A percentile compares a stretch with the other conserved stretches of the same genome.
phyloP scores from a whole-genome alignment of 495 filamentous ascomycete genomes.

The Neurospora sp. region DNA sequence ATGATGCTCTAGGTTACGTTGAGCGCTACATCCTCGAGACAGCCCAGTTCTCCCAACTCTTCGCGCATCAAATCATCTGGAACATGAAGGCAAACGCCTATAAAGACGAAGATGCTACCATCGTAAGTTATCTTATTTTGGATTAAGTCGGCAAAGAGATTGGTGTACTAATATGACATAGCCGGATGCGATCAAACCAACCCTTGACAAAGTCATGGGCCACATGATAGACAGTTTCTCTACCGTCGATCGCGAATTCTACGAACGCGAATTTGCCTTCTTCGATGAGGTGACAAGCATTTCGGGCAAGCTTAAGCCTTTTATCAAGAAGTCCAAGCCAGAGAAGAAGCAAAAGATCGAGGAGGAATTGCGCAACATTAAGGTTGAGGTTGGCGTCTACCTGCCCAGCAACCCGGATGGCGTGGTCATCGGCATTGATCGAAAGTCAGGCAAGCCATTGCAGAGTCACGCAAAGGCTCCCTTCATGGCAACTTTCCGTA shows the following conservation, averaged over 20 bases:
- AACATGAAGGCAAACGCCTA: slow-evolving; percentile 99
- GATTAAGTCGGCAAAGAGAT: background rate
- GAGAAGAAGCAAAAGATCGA: slow-evolving; percentile 99
- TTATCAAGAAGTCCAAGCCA: slow-evolving; percentile 82
- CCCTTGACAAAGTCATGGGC: slow-evolving; percentile 79
- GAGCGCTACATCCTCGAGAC: slow-evolving; percentile 95
- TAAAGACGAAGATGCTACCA: slow-evolving; percentile 86
- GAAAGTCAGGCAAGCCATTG: slow-evolving; percentile 91
- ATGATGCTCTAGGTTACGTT: slow-evolving; percentile 88
- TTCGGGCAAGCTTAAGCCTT: slow-evolving; percentile 88
- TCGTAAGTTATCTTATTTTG: slow-evolving; percentile 48
- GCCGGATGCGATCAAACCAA: slow-evolving; percentile 90
- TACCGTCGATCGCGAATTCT: slow-evolving; percentile 67
- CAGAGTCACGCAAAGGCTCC: slow-evolving; percentile 97
- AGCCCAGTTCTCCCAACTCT: slow-evolving; percentile 87
- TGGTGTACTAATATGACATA: slow-evolving; percentile 33
- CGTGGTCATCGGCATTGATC: slow-evolving; percentile 92
- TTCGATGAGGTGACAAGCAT: slow-evolving; percentile 95
- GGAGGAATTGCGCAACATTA: slow-evolving; percentile 92
- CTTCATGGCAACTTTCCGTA: slow-evolving; percentile 97
- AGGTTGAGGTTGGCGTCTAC: slow-evolving; percentile 94
- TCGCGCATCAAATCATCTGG: slow-evolving; percentile 99
- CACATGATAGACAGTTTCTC: slow-evolving; percentile 77
- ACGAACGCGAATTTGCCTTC: slow-evolving; percentile 91
- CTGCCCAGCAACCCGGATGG: slow-evolving; percentile 95